Evolutionary conservation across 176 grass and related monocot genomes (phyloP).

Genomic region (Oryza brachyantha): DNA sequence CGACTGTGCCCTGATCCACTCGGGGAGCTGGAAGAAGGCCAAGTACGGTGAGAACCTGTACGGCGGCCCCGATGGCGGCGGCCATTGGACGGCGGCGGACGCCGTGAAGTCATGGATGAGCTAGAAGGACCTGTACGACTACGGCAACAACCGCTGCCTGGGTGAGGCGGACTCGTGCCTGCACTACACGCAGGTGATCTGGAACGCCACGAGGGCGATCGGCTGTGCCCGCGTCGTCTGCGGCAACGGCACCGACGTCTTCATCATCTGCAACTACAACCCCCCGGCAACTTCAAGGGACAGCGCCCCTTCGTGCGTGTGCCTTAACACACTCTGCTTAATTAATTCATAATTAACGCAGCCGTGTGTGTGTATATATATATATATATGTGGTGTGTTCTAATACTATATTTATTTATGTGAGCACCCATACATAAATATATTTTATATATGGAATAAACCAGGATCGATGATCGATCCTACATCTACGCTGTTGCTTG

Average conservation of each 20-base stretch:
- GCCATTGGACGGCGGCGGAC: slow-evolving; percentile 4
- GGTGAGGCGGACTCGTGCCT: slow-evolving; percentile 20
- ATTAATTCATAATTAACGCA: no score
- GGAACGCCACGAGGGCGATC: slow-evolving; percentile 28
- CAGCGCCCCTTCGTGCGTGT: slow-evolving; percentile 25
- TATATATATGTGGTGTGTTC: no score
- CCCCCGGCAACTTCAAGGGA: slow-evolving; percentile 28
- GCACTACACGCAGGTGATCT: slow-evolving; percentile 55
- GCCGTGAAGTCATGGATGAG: slow-evolving; percentile 25
- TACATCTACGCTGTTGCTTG: no score
- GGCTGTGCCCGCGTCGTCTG: slow-evolving; percentile 38
- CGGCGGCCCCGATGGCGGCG: not conserved
- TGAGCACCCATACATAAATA: no score
- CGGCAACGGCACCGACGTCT: slow-evolving; percentile 20
- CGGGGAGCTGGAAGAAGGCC: not conserved
- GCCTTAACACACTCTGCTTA: not conserved
- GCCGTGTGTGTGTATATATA: no score
- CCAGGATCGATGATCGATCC: no score
- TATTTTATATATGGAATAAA: no score
- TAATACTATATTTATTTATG: no score
- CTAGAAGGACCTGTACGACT: slow-evolving; percentile 39
- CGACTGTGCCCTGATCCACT: slow-evolving; percentile 20
- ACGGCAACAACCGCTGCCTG: slow-evolving; percentile 23
- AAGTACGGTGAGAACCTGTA: slow-evolving; percentile 50
- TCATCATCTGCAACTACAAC: slow-evolving; percentile 49